Conservation (phyloP, 768 basidiomycete genomes). For the Pleurotus platypus region DNA sequence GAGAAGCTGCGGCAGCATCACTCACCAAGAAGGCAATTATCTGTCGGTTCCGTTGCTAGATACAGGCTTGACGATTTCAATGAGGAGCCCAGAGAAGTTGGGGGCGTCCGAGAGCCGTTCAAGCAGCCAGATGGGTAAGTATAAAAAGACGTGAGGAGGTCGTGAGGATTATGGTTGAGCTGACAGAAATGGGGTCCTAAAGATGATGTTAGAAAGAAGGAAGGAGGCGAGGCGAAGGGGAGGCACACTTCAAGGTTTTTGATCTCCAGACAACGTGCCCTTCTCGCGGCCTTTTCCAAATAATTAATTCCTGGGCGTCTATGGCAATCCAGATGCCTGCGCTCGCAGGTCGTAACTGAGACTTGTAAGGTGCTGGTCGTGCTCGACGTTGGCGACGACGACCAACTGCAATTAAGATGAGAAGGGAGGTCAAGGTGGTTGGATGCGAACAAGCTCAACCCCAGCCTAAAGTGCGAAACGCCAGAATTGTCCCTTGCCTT, state of each 20-base stretch:
- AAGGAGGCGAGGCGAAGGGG: slow-evolving; percentile 55
- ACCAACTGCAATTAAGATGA: neutral
- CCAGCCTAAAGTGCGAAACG: neutral
- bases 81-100: slow-evolving; percentile 24
- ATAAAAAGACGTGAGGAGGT: slow-evolving; percentile 43
- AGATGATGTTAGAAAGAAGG: slow-evolving; percentile 39
- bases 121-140: slow-evolving; percentile 42
- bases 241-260: slow-evolving; percentile 63
- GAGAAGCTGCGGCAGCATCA: slow-evolving; percentile 5
- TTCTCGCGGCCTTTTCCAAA: slow-evolving; percentile 48
- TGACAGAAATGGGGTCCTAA: slow-evolving; percentile 27
- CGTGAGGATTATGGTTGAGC: slow-evolving; percentile 41
- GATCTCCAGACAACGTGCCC: slow-evolving; percentile 75
- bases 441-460: neutral
- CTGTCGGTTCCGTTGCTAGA: slow-evolving; percentile 8
- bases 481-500: neutral
- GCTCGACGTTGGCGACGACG: neutral
- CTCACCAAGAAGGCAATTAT: slow-evolving; percentile 6
- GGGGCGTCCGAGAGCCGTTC: neutral
- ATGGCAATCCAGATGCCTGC: neutral
- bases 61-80: slow-evolving; percentile 8
- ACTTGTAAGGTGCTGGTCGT: neutral
- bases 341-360: neutral
- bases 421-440: neutral
- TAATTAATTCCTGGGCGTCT: slow-evolving; percentile 22